Evolutionary conservation across 441 rosid species (phyloP), one percentile per base, ranked within the genome.

Genomic region (Erodium moschatum): DNA sequence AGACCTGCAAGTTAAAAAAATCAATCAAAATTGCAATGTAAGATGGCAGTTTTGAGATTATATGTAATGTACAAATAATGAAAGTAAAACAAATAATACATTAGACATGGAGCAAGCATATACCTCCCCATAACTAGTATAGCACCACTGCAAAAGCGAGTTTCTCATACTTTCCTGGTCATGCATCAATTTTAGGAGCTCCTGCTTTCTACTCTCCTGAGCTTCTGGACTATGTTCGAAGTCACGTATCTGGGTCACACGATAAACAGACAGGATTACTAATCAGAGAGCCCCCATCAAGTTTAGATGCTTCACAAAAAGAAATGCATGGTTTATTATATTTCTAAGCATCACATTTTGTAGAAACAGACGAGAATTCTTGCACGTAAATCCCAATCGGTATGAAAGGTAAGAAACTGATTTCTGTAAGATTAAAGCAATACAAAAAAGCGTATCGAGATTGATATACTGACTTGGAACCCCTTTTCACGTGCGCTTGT

Each of bases 191-290:
- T 77, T 87, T 73, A 87, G 95, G 68, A 95, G 65, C 78, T 95
- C 97, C 82, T 90, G 87, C 79, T 92, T 95, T 74, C 92, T 82
- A 68, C 70, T 77, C 79, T 89, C 96, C 78, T 87, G 97, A 42
- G 90, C 97, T 81, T 95, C 96, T 35, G 85, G 79, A 78, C 92
- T 90, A 74, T 89, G 84, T 76, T 95, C 99, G 68, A 91, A 87
- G 75, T 95, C 99, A 73, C 92, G 96, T 72, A 92, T 76, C 98
- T 95, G 79, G 72, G 77, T 69, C 72, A 69, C 65, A 73, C 40
- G 21, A 68, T 74, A 61, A 60, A 60, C 44, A 71, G 67, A 73
- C 9, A 72, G 6, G 64, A 61, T 10, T 3, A 50, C 61, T 16
- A 68, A 56, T 76, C 67, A 67, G 64, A 68, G 20, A 67, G 67